phyloP scores from a whole-genome alignment of 208 protist species.

The Leptomonas seymouri region DNA sequence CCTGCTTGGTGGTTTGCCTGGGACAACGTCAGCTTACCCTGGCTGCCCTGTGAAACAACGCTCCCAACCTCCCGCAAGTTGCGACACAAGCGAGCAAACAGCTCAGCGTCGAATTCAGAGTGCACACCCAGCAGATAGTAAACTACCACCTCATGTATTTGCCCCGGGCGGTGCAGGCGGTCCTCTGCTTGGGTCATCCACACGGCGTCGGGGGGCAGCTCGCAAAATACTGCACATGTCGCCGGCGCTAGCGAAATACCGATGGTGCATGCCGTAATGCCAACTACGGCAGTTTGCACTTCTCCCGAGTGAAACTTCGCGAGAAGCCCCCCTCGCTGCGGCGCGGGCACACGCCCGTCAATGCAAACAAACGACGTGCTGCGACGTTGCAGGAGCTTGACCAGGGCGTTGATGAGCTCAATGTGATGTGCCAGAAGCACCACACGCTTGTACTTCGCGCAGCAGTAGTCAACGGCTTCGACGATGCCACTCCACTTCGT shows the following conservation, averaged over 20 bases:
- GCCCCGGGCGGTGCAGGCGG: conserved; percentile 77
- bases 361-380: conserved; percentile 53
- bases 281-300: conserved; percentile 60
- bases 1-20: conserved; percentile 14
- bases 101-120: conserved; percentile 62
- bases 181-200: conserved; percentile 89
- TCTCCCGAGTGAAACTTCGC: conserved; percentile 45
- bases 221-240: conserved; percentile 78
- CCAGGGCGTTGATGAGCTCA: conserved; percentile 55
- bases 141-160: conserved; percentile 47
- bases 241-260: conserved; percentile 76
- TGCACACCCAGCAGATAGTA: conserved; percentile 73
- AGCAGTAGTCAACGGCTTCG: conserved; percentile 63
- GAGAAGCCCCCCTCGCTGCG: conserved; percentile 41
- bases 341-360: conserved; percentile 53
- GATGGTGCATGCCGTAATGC: conserved; percentile 78
- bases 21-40: conserved; percentile 12
- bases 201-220: conserved; percentile 75
- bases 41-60: conserved; percentile 15
- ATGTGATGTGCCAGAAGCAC: conserved; percentile 86
- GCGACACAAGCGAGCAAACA: conserved; percentile 57
- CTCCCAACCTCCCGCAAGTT: conserved; percentile 30
- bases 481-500: conserved; percentile 58
- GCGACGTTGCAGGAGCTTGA: conserved; percentile 27
- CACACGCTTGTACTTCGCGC: conserved; percentile 54